A percentile compares a stretch with the other conserved stretches of the same genome.
Conservation (phyloP, 192 early-diverging fungal species). For the Coemansia sp. region DNA sequence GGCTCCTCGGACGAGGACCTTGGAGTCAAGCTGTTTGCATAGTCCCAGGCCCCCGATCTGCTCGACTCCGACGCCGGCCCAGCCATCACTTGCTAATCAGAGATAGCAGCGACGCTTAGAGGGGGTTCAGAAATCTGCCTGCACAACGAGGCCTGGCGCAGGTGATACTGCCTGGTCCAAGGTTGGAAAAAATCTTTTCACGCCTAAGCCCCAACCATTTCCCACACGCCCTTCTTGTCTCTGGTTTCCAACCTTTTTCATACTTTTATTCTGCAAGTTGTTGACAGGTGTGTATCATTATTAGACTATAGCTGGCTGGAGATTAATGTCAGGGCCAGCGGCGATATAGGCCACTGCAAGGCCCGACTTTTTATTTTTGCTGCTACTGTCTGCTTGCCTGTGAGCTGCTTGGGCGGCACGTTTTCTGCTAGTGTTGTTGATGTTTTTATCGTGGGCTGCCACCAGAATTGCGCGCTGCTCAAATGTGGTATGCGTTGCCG, state of each 20-base stretch:
- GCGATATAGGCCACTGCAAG: too few species aligned
- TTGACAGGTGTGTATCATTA: slow-evolving; percentile 6
- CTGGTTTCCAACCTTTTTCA: slow-evolving; percentile 1
- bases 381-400: too few species aligned
- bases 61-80: too few species aligned
- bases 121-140: not conserved
- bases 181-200: not conserved
- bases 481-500: too few species aligned
- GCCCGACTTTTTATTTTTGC: not conserved
- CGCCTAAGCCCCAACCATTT: not conserved
- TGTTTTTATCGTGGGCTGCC: not conserved
- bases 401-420: too few species aligned
- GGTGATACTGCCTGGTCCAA: not conserved
- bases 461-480: not conserved
- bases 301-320: too few species aligned
- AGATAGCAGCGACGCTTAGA: too few species aligned
- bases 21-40: slow-evolving; percentile 82
- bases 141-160: not conserved
- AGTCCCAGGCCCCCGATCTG: not conserved
- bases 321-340: too few species aligned
- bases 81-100: not conserved
- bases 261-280: slow-evolving; percentile 3
- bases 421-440: not conserved
- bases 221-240: not conserved
- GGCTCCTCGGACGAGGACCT: slow-evolving; percentile 58